Evolutionary conservation across 345 rosid genomes (phyloP).

Genomic region (Rubroshorea leprosula): DNA sequence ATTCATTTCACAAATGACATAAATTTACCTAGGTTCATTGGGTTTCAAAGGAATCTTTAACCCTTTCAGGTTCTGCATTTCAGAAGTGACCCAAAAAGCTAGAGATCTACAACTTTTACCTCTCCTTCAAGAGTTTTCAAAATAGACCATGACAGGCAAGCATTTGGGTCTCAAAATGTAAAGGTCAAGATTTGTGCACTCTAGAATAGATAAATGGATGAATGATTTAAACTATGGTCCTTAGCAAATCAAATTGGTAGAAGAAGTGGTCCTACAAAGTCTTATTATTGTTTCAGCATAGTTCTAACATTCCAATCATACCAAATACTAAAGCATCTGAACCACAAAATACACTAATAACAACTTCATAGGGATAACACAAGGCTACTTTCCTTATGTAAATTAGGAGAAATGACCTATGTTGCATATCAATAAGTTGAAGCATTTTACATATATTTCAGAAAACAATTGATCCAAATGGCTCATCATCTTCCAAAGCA

Average conservation of each 20-base stretch:
- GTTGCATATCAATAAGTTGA: background rate
- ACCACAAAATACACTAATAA: background rate
- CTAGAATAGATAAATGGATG: background rate
- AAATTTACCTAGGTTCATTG: background rate
- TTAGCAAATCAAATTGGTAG: background rate
- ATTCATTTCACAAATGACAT: background rate
- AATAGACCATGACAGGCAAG: background rate
- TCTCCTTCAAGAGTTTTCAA: background rate
- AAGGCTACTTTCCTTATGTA: too few relatives aligned
- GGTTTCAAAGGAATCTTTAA: background rate
- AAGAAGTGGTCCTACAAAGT: background rate
- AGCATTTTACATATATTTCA: too few relatives aligned
- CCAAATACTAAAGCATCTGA: background rate
- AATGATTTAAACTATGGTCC: background rate
- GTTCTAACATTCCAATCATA: background rate
- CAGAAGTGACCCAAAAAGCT: background rate
- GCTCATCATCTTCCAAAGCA: too few relatives aligned
- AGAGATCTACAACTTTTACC: background rate
- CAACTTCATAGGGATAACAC: background rate
- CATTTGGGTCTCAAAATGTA: background rate
- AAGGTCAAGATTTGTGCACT: background rate
- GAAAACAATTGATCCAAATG: too few relatives aligned
- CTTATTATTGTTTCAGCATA: background rate
- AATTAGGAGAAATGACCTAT: background rate
- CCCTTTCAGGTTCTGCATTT: background rate